A percentile compares a stretch with the other conserved stretches of the same genome.
Conservation (phyloP, 371 early-diverging fungal genomes). For the Saksenaea oblongispora region DNA sequence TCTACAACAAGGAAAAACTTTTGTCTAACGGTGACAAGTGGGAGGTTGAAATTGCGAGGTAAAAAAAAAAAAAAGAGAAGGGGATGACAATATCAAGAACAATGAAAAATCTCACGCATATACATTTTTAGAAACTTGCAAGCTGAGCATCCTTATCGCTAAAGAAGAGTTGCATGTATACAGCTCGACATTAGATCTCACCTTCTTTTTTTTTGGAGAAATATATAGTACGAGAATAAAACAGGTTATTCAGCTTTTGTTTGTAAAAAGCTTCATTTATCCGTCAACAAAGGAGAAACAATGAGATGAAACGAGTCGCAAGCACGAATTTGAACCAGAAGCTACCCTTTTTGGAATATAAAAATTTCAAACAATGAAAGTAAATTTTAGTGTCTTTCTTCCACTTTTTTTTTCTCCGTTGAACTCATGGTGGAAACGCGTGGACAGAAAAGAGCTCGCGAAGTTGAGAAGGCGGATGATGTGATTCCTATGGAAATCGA, state of each 20-base stretch:
- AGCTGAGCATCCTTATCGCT: slow-evolving; percentile 68
- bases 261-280: no score
- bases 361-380: background rate
- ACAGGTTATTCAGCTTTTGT: background rate
- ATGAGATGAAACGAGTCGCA: no score
- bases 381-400: no score
- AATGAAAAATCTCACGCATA: background rate
- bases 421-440: background rate
- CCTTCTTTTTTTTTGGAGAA: background rate
- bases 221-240: background rate
- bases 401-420: background rate
- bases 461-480: background rate
- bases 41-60: slow-evolving; percentile 88
- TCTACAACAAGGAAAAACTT: slow-evolving; percentile 98
- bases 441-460: background rate
- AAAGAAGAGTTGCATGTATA: slow-evolving; percentile 19
- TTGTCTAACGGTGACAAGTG: slow-evolving; percentile 98
- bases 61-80: slow-evolving; percentile 8
- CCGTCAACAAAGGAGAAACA: no score
- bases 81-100: background rate
- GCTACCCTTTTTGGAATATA: no score
- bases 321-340: no score
- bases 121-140: slow-evolving; percentile 48
- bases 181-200: background rate
- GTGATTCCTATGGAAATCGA: no score